Percentiles rank a stretch among this genome's conserved stretches.
Evolutionary conservation across 192 early-diverging fungal species (phyloP).

Genomic region (Linnemannia elongata): DNA sequence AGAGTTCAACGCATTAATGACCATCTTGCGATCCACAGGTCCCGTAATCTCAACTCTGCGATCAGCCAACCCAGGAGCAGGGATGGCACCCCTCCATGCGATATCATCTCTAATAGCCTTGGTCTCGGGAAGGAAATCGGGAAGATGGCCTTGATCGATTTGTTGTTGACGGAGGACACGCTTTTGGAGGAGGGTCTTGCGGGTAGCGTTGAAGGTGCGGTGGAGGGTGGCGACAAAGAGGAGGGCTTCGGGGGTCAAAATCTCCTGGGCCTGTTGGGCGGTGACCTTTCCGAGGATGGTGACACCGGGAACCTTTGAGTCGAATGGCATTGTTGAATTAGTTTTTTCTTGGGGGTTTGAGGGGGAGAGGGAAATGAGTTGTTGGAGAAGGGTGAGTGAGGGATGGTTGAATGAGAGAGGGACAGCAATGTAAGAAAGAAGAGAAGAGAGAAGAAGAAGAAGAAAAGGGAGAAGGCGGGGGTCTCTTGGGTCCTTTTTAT

Average conservation of each 20-base stretch:
- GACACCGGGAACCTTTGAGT: conserved; percentile 76
- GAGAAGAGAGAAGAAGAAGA: not conserved
- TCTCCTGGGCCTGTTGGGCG: conserved; percentile 72
- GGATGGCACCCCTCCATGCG: conserved; percentile 92
- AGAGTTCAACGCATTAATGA: conserved; percentile 98
- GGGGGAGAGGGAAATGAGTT: not conserved
- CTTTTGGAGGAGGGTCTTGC: conserved; percentile 87
- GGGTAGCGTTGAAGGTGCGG: conserved; percentile 89
- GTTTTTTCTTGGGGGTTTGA: not conserved
- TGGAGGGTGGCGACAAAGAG: conserved; percentile 92
- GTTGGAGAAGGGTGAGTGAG: not conserved
- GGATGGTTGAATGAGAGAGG: not conserved
- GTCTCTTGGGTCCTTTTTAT: not conserved
- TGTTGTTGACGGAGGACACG: conserved; percentile 85
- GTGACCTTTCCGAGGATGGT: conserved; percentile 78
- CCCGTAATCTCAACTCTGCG: conserved; percentile 98
- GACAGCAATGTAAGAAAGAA: not conserved
- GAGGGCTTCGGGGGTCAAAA: conserved; percentile 87
- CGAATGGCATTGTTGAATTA: conserved; percentile 33
- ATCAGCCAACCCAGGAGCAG: conserved; percentile 93
- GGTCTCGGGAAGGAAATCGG: conserved; percentile 96
- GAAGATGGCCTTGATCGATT: conserved; percentile 86
- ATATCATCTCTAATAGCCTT: conserved; percentile 91
- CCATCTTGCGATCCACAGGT: conserved; percentile 99
- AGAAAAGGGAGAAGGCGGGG: not conserved